These are phyloP conservation scores for Leccinum ochraceum DNA, from an alignment of 768 basidiomycete genomes.

Conservation along the genomic window DNA sequence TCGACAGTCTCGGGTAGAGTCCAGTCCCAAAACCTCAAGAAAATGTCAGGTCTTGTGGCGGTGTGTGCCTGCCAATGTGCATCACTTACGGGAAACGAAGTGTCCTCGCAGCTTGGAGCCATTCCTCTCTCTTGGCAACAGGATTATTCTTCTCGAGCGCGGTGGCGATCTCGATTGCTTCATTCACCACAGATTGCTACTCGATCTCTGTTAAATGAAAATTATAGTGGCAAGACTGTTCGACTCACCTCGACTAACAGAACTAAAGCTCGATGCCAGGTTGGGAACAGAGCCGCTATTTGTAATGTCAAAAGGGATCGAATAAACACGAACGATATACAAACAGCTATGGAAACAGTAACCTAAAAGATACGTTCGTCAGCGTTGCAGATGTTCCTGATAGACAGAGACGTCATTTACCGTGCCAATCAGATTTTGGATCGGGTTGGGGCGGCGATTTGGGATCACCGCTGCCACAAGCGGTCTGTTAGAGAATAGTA, in stretches of 20 bases:
- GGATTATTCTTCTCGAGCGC: background rate
- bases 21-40: slow-evolving; percentile 22
- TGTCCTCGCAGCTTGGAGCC: slow-evolving; percentile 13
- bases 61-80: background rate
- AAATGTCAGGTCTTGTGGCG: background rate
- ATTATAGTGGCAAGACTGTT: background rate
- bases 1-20: background rate
- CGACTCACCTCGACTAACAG: slow-evolving; percentile 15
- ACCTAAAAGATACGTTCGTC: slow-evolving; percentile 9
- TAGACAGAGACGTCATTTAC: slow-evolving; percentile 1
- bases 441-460: slow-evolving; percentile 6
- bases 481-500: background rate
- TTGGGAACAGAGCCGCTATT: slow-evolving; percentile 22
- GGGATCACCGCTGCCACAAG: slow-evolving; percentile 19
- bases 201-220: too few relatives aligned
- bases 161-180: slow-evolving; percentile 17
- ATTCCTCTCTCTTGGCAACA: slow-evolving; percentile 3
- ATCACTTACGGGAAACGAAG: slow-evolving; percentile 23
- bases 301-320: slow-evolving; percentile 1
- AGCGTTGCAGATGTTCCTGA: background rate
- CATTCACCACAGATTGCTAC: slow-evolving; percentile 21
- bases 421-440: slow-evolving; percentile 6
- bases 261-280: slow-evolving; percentile 20
- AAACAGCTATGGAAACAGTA: slow-evolving; percentile 22
- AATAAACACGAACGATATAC: background rate